A percentile compares a stretch with the other conserved stretches of the same genome.
Conservation (phyloP, 495 filamentous ascomycete genomes). For the Lentithecium fluviatile region DNA sequence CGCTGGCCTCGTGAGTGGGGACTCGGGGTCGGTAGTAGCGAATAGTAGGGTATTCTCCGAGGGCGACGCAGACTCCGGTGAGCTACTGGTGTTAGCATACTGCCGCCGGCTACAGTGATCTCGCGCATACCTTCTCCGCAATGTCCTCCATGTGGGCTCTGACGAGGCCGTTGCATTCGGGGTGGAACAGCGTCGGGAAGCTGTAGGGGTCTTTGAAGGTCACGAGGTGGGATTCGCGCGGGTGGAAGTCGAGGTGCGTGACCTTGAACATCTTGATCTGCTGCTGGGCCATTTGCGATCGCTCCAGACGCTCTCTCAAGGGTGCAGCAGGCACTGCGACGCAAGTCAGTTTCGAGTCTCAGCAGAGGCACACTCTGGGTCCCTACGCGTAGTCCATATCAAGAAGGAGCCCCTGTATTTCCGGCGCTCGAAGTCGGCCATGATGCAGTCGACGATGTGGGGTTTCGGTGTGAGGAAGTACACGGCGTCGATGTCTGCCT, state of each 20-base stretch:
- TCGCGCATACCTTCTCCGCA: conserved; percentile 73
- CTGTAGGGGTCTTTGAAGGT: conserved; percentile 93
- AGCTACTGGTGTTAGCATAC: conserved; percentile 53
- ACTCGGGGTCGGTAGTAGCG: conserved; percentile 80
- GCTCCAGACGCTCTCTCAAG: conserved; percentile 56
- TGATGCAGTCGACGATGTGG: conserved; percentile 86
- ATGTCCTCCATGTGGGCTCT: conserved; percentile 74
- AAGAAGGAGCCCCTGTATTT: conserved; percentile 72
- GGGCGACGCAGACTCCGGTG: conserved; percentile 73
- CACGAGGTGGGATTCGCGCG: conserved; percentile 84
- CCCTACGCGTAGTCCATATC: conserved; percentile 80
- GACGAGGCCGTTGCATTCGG: conserved; percentile 80
- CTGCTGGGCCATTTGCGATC: conserved; percentile 60
- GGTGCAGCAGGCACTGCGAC: conserved; percentile 54
- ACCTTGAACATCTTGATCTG: conserved; percentile 71
- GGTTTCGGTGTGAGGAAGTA: conserved; percentile 83
- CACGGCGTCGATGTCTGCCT: conserved; percentile 86
- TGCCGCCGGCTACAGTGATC: not conserved
- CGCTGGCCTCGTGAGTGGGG: conserved; percentile 77
- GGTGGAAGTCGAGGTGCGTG: conserved; percentile 82
- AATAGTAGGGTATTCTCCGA: conserved; percentile 87
- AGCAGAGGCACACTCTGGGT: not conserved
- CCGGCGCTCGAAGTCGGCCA: conserved; percentile 83
- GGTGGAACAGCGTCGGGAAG: conserved; percentile 90
- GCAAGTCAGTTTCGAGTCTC: conserved; percentile 4